A percentile compares a stretch with the other conserved stretches of the same genome.
These are phyloP conservation scores for Salix exigua DNA, from an alignment of 345 rosid genomes.

Conservation along the genomic window DNA sequence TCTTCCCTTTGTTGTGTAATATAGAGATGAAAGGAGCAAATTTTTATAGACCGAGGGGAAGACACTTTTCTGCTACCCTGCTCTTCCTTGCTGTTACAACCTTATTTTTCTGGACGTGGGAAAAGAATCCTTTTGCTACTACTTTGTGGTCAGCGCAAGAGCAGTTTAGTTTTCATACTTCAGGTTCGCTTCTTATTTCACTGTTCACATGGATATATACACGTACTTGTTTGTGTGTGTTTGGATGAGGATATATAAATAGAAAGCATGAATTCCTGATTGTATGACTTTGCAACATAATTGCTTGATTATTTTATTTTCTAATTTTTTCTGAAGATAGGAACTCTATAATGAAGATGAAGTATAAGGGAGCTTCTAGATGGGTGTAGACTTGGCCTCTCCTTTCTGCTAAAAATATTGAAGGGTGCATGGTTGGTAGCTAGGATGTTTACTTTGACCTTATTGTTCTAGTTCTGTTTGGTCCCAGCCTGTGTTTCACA, in stretches of 20 bases:
- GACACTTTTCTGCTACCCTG: constrained; percentile 32
- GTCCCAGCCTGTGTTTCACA: not conserved
- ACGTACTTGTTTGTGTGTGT: not conserved
- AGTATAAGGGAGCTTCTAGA: not conserved
- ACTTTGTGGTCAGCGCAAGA: constrained; percentile 32
- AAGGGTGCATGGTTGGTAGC: not conserved
- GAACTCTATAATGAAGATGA: not conserved
- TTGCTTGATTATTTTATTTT: not conserved
- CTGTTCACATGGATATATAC: not conserved
- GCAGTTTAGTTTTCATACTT: constrained; percentile 32
- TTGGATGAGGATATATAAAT: not conserved
- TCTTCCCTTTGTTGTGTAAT: not conserved
- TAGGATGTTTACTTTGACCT: not conserved
- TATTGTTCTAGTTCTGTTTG: not conserved
- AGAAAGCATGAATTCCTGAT: not conserved
- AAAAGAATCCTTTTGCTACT: constrained; percentile 41
- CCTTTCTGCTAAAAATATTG: not conserved
- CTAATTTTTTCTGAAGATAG: not conserved
- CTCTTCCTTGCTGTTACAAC: constrained; percentile 31
- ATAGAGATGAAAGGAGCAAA: constrained; percentile 48
- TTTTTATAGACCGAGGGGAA: constrained; percentile 31
- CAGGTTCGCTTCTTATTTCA: constrained; percentile 40
- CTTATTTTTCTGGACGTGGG: constrained; percentile 42
- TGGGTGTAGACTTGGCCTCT: not conserved
- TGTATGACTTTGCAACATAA: not conserved